Evolutionary conservation across 2,329 filamentous ascomycete species (phyloP).

Genomic region (Cytospora chrysosperma): DNA sequence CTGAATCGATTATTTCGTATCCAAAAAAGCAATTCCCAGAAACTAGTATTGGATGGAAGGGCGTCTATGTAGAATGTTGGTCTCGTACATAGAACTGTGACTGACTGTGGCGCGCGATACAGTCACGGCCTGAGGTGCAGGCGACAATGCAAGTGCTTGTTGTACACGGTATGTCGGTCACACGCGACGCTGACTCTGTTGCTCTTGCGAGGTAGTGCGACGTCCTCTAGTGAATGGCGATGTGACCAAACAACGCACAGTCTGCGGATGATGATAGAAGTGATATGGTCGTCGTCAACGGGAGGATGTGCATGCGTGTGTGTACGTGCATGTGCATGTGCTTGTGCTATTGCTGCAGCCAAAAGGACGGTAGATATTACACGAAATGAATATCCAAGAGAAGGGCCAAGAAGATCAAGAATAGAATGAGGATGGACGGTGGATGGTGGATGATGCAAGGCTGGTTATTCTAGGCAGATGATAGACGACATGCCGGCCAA

Average conservation of each 20-base stretch:
- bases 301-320: neutral
- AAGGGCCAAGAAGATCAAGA: neutral
- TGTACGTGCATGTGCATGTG: neutral
- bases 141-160: neutral
- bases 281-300: neutral
- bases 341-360: neutral
- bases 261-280: neutral
- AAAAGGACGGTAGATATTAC: neutral
- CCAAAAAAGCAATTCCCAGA: neutral
- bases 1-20: neutral
- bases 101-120: neutral
- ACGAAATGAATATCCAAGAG: neutral
- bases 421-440: neutral
- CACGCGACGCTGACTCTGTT: slow-evolving; percentile 16
- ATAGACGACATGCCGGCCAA: neutral
- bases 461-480: neutral
- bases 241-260: neutral
- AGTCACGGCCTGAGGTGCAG: neutral
- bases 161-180: slow-evolving; percentile 8
- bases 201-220: neutral
- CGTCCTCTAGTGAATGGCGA: neutral
- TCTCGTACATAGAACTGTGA: neutral
- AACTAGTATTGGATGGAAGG: neutral
- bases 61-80: neutral
- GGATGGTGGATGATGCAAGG: no score